Evolutionary conservation across 2,329 filamentous ascomycete genomes (phyloP), one percentile per base, ranked within the genome.

Genomic region (Colletotrichum chlorophyti): DNA sequence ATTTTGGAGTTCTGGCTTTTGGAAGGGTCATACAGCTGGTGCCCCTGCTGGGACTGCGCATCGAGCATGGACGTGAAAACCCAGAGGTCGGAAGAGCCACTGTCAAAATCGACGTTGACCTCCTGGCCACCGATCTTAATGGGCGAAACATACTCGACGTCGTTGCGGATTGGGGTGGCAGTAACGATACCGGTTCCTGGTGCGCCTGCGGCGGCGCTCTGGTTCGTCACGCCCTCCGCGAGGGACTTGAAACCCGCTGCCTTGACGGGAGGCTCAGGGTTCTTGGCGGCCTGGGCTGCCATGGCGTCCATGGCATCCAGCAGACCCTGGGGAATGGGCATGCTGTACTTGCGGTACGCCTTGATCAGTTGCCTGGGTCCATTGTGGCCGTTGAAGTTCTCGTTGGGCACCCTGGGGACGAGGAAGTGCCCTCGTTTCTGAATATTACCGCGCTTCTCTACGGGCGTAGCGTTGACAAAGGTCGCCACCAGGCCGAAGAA

Each of bases 21-120:
- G 12, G 60, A 53, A 4, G 75, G 68, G 63, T 79, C 69, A 64
- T 69, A 80, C 21, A 75, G 49, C 9, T 65, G 65, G 72, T 90
- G 89, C 34, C 79, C 79, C 24, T 69, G 66, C 32, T 77, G 78
- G 41, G 76, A 63, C 5, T 68, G 57, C 1, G 74, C 51, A 2
- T 80, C 68, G 32, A 91, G 80, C 52, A 80, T 69, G 14, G 83
- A 85, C 74, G 83, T 89, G 76, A 91, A 89, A 19, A 89, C 83
- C 89, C 88, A 92, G 76, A 91, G 79, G 71, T 91, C 89, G 11
- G 89, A 83, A 2, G 88, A 91, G 54, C 89, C 89, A n/a, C 87
- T 89, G 72, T 92, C 89, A 68, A 92, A 90, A 70, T 91, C 85
- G 69, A 92, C 74, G 67, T 86, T 84, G 55, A 92, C 66, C 5